Base-by-base conservation (phyloP, 441 rosid genomes). In the Capsella rubella region DNA sequence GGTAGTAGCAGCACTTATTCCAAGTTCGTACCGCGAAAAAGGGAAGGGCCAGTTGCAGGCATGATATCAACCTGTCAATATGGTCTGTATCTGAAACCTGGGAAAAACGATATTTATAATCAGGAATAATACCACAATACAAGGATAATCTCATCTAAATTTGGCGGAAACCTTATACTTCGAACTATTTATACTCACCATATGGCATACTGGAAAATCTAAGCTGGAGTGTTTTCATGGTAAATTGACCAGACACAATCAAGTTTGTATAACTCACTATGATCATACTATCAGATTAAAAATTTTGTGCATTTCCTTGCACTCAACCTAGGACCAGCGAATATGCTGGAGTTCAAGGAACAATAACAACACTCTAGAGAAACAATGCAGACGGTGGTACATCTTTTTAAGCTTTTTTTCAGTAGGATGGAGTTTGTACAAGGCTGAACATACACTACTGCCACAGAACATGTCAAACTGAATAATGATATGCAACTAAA, bases 81-180 rank as follows among this genome's bases (percentile, higher is more conserved):
- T 92, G 99, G 77, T 95, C 99, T 14, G 85, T 82, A 82, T 95
- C 98, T 27, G 87, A 81, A 82, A 90, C 97, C 99, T 95, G 91
- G 74, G 82, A 68, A 64, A 47, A 40, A 66, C 58, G 70, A 74
- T 47, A 50, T 42, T 74, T 37, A 18, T 45, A 62, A 59, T 59
- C 63, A 73, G 58, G 46, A 51, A 35, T n/a, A 32, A 64, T 47
- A 51, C 18, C 16, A 73, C 69, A 65, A 34, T 11, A n/a, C 65
- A 58, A 11, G 32, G 63, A 46, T 42, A 51, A 9, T 49, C 67
- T 34, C 60, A 50, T 32, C 43, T 31, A 59, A 54, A 55, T 47
- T 57, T 69, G 16, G 39, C 4, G 37, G 8, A 21, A 73, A 59
- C 34, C 29, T 56, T 27, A 60, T 28, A 60, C 13, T 35, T 29